Percentiles rank a stretch among this genome's conserved stretches.
phyloP scores from a whole-genome alignment of 345 rosid genomes.

The Triadica sebifera region DNA sequence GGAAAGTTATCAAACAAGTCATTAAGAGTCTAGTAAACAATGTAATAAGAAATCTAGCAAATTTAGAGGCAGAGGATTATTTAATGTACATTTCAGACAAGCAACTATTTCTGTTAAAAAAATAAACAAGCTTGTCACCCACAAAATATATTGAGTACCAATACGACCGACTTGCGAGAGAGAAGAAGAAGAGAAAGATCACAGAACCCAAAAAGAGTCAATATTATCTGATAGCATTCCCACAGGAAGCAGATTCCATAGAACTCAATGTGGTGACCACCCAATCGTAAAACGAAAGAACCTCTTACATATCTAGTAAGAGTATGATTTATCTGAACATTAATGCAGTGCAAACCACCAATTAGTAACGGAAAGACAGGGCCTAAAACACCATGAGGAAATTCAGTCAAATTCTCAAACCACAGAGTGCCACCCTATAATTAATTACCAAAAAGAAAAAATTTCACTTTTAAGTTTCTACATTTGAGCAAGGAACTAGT shows the following conservation, averaged over 20 bases:
- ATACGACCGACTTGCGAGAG: neutral
- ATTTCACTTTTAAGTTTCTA: neutral
- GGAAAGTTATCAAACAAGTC: conserved; percentile 18
- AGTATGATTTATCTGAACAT: conserved; percentile 58
- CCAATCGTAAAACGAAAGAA: neutral
- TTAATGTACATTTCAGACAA: neutral
- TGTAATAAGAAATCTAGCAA: neutral
- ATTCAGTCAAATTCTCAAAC: conserved; percentile 88
- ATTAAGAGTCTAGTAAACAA: neutral
- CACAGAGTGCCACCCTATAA: conserved; percentile 93
- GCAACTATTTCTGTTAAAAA: neutral
- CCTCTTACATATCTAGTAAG: neutral
- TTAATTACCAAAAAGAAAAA: conserved; percentile 11
- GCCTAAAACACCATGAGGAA: conserved; percentile 61
- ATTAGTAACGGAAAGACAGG: conserved; percentile 67
- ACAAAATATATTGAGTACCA: neutral
- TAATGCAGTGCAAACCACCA: conserved; percentile 71
- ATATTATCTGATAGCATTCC: too few species aligned
- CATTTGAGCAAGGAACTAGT: neutral
- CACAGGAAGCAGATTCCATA: neutral
- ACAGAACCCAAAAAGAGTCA: neutral
- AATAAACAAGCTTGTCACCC: neutral
- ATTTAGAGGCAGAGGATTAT: neutral
- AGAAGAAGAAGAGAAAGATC: neutral
- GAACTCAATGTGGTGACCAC: neutral